phyloP scores from a whole-genome alignment of 2,329 filamentous ascomycete genomes.

The Fusarium setosum region DNA sequence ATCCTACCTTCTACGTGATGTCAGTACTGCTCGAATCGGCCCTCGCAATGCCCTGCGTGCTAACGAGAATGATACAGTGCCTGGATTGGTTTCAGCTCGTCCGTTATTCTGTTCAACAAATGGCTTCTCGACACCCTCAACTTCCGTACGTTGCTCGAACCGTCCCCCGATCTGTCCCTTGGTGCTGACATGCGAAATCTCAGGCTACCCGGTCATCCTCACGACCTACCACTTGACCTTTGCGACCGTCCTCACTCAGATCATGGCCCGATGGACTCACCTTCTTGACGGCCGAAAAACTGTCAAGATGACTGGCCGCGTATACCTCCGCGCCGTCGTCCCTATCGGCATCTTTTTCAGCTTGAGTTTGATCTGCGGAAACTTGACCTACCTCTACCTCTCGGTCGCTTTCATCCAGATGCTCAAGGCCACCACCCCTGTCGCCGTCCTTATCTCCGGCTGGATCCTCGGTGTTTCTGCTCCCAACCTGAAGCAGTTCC shows the following conservation, averaged over 20 bases:
- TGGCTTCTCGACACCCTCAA: constrained; percentile 89
- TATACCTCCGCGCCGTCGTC: constrained; percentile 93
- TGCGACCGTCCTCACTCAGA: constrained; percentile 92
- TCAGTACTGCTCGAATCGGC: constrained; percentile 51
- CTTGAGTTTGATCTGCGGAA: constrained; percentile 94
- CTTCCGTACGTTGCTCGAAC: constrained; percentile 65
- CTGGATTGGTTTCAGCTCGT: constrained; percentile 94
- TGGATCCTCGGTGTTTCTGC: constrained; percentile 89
- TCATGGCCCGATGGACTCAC: constrained; percentile 89
- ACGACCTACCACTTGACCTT: constrained; percentile 97
- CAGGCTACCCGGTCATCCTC: constrained; percentile 81
- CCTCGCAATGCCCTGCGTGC: constrained; percentile 4
- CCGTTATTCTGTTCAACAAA: constrained; percentile 99
- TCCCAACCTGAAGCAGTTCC: constrained; percentile 86
- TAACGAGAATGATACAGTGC: constrained; percentile 64
- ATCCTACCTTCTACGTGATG: constrained; percentile 88
- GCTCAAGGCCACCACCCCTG: constrained; percentile 98
- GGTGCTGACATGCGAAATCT: constrained; percentile 30
- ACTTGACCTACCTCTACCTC: constrained; percentile 94
- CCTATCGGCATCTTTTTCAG: constrained; percentile 97
- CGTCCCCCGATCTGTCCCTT: constrained; percentile 3
- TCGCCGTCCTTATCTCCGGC: constrained; percentile 89
- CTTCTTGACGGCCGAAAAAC: constrained; percentile 94
- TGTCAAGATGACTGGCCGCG: constrained; percentile 95
- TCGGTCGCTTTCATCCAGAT: constrained; percentile 99